Evolutionary conservation across 768 basidiomycete genomes (phyloP).

Genomic region (Neoboletus brunneissimus): DNA sequence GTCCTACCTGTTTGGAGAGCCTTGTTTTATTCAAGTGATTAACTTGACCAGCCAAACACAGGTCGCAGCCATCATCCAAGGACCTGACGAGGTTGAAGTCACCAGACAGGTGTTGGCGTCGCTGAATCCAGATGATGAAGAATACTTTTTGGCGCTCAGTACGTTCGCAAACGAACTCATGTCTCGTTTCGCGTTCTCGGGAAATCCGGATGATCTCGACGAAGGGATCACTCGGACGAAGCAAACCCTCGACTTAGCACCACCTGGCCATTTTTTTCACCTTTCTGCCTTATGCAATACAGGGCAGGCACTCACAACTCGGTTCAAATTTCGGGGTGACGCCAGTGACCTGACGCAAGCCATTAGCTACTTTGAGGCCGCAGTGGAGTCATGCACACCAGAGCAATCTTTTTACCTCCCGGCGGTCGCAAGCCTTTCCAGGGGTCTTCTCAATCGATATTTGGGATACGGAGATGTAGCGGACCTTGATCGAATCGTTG

Average conservation of each 20-base stretch:
- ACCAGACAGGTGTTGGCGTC: constrained; percentile 11
- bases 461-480: constrained; percentile 15
- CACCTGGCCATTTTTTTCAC: constrained; percentile 19
- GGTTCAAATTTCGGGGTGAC: constrained; percentile 22
- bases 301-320: constrained; percentile 15
- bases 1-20: background rate
- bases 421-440: constrained; percentile 16
- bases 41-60: background rate
- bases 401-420: constrained; percentile 14
- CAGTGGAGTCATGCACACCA: constrained; percentile 11
- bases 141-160: constrained; percentile 11
- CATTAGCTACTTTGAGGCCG: constrained; percentile 11
- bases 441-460: constrained; percentile 20
- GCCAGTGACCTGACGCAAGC: constrained; percentile 23
- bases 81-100: constrained; percentile 6
- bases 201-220: constrained; percentile 25
- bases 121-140: constrained; percentile 1
- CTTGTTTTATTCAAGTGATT: background rate
- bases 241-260: constrained; percentile 20
- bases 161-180: constrained; percentile 11
- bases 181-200: constrained; percentile 21
- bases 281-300: constrained; percentile 16
- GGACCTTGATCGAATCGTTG: constrained; percentile 20
- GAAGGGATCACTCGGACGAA: constrained; percentile 19
- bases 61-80: background rate